A percentile compares a stretch with the other conserved stretches of the same genome.
Conservation (phyloP, 495 filamentous ascomycete genomes). For the Penicillium ucsense region DNA sequence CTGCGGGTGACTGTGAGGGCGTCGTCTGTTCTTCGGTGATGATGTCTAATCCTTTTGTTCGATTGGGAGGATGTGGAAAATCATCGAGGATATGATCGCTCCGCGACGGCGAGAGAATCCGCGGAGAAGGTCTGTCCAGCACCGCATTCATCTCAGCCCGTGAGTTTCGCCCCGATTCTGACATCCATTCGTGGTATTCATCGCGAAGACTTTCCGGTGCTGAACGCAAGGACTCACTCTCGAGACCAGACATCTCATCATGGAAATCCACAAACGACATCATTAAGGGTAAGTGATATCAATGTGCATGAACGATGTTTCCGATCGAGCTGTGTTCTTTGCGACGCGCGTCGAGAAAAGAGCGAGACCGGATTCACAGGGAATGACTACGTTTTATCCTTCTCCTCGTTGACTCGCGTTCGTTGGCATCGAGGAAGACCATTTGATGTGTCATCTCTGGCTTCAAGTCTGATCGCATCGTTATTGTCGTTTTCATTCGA, state of each 20-base stretch:
- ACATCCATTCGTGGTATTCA: constrained; percentile 20
- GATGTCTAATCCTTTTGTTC: constrained; percentile 7
- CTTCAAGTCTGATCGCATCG: no score
- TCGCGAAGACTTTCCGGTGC: constrained; percentile 13
- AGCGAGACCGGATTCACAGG: not conserved
- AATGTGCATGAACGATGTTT: no score
- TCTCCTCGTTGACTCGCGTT: no score
- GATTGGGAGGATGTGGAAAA: constrained; percentile 14
- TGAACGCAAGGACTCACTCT: constrained; percentile 16
- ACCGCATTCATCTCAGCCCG: constrained; percentile 4
- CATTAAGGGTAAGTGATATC: not conserved
- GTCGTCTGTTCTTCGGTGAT: constrained; percentile 12
- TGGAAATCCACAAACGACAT: constrained; percentile 12
- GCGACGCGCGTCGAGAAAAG: not conserved
- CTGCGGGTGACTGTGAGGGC: not conserved
- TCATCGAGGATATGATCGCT: constrained; percentile 16
- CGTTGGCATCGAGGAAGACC: no score
- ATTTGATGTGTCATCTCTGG: no score
- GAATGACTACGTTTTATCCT: not conserved
- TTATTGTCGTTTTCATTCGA: not conserved
- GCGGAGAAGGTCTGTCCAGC: not conserved
- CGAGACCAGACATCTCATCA: constrained; percentile 5
- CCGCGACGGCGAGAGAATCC: constrained; percentile 2
- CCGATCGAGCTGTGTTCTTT: no score
- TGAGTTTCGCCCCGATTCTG: constrained; percentile 13